Base-by-base conservation (phyloP, 306 rosid species). In the Vigna reflexopilosa region DNA sequence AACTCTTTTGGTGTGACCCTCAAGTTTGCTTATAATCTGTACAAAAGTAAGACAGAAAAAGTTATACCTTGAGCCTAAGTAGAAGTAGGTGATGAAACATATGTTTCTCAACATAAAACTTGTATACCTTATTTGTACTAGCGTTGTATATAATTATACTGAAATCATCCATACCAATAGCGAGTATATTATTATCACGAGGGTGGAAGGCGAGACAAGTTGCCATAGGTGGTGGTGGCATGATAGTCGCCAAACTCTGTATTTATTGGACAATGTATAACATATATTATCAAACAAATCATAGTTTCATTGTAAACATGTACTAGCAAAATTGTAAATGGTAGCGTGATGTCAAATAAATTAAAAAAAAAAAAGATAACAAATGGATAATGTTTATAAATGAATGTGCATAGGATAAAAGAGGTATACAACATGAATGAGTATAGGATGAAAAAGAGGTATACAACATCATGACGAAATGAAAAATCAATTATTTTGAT, bases 101-200 rank as follows among this genome's bases (percentile, higher is more conserved):
- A 28, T 30, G 34, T 79, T 79, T 69, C 61, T 54, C 72, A 40
- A 19, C 15, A 9, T 65, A 59, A 55, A 66, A 45, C 26, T 73
- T 13, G 16, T 15, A 63, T 82, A 85, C 88, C 83, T 76, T 7
- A 1, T 26, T 20, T 17, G 34, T 8, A 2, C 51, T 79, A 65
- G 70, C 75, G 57, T 73, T 36, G 56, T 55, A 77, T 44, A 87
- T 77, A 32, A 61, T 22, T 57, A 85, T 77, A 17, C 56, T 52
- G 28, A 77, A 80, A 73, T 82, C 45, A n/a, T 77, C 88, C 83
- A 80, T 64, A 72, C 85, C 88, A 26, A 87, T 11, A 3, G 87
- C 88, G 73, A 85, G 10, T 51, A 87, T 13, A 67, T 80, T 73
- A 66, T 84, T 77, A 67, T 87, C 79, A 15, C 9, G 70, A 54